Evolutionary conservation across 139 green algal genomes (phyloP).

Genomic region (Chlorella sp.): DNA sequence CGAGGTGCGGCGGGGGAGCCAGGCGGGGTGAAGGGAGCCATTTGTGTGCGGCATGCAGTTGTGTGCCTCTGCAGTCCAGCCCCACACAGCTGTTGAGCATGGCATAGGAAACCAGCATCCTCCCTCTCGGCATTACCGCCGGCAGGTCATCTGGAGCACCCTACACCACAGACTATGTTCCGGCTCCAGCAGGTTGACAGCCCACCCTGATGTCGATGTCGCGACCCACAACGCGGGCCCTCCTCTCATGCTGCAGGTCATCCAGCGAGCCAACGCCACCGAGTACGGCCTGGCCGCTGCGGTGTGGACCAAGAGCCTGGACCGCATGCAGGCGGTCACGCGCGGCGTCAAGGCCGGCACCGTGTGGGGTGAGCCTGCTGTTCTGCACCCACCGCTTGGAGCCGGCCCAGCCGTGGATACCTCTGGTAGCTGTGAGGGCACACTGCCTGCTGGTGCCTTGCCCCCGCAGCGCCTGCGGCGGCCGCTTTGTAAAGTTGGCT

Average conservation of each 20-base stretch:
- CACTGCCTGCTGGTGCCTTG: neutral
- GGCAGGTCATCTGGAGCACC: neutral
- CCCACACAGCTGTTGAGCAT: neutral
- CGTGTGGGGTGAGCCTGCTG: slow-evolving; percentile 38
- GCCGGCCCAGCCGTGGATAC: neutral
- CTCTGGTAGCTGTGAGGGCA: neutral
- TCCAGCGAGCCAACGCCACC: slow-evolving; percentile 69
- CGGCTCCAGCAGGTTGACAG: too few species aligned
- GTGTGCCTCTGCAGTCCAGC: neutral
- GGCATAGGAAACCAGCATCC: neutral
- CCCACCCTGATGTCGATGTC: too few species aligned
- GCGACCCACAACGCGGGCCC: too few species aligned
- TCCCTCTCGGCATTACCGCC: neutral
- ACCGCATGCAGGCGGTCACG: slow-evolving; percentile 63
- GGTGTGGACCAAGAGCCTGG: slow-evolving; percentile 66
- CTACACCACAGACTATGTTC: neutral
- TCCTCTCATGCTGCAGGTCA: slow-evolving; percentile 64
- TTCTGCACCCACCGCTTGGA: neutral
- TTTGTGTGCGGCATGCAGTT: neutral
- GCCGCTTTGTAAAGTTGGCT: neutral
- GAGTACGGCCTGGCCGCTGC: slow-evolving; percentile 76
- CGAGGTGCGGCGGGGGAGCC: slow-evolving; percentile 61
- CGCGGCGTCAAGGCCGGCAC: slow-evolving; percentile 63
- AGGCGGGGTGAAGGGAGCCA: too few species aligned
- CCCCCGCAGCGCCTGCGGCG: neutral